Conservation (phyloP, 169 alveolate species). For the Plasmodium gonderi region DNA sequence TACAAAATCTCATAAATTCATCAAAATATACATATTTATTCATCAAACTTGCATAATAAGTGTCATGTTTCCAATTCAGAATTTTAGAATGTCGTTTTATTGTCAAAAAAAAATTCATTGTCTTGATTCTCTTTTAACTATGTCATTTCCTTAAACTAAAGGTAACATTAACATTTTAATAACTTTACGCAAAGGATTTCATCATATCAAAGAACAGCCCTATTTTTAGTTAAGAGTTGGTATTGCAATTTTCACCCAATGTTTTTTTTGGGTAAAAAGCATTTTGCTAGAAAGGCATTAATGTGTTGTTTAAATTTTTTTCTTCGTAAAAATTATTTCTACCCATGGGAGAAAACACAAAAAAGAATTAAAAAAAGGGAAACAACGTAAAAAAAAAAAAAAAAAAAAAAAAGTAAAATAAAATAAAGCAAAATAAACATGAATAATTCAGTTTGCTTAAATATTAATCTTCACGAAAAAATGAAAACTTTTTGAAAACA, state of each 20-base stretch:
- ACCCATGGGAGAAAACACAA: conserved; percentile 1
- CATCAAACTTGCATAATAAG: conserved; percentile 76
- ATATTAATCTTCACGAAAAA: background rate
- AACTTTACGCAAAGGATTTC: background rate
- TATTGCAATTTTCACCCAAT: background rate
- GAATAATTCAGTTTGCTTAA: background rate
- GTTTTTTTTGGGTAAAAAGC: background rate
- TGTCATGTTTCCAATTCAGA: conserved; percentile 75
- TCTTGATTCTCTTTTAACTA: conserved; percentile 11
- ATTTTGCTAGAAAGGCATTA: conserved; percentile 10
- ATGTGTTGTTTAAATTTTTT: background rate
- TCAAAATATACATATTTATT: conserved; percentile 70
- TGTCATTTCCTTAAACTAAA: conserved; percentile 14
- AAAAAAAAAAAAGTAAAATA: background rate
- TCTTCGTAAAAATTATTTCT: conserved; percentile 5
- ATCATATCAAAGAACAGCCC: conserved; percentile 5
- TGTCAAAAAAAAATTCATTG: conserved; percentile 41
- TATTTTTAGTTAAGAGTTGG: background rate
- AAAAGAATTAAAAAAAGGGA: conserved; percentile 4
- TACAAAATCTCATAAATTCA: conserved; percentile 74
- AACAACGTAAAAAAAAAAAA: background rate
- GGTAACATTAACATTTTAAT: background rate
- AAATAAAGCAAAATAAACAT: background rate
- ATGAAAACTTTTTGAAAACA: conserved; percentile 3
- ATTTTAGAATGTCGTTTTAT: conserved; percentile 69